These are phyloP conservation scores for Termitomyces sp. DNA, from an alignment of 768 basidiomycete genomes.

Conservation along the genomic window DNA sequence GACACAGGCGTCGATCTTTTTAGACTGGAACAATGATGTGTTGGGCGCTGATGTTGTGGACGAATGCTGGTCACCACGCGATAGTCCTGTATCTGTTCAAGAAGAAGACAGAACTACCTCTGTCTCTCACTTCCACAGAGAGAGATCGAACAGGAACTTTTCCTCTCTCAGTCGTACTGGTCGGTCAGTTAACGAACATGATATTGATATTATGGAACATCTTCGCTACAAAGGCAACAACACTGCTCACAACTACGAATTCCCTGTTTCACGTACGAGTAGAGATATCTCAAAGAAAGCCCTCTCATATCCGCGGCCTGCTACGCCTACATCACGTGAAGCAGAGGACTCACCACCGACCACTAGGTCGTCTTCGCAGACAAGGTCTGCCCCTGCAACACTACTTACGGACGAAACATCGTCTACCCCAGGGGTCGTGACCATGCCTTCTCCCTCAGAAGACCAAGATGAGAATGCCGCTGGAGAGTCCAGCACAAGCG, in stretches of 20 bases:
- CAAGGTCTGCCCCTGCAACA: conserved; percentile 8
- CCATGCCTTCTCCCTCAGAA: neutral
- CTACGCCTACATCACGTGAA: neutral
- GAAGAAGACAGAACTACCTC: neutral
- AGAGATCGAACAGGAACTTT: neutral
- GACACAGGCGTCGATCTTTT: conserved; percentile 45
- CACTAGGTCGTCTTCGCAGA: conserved; percentile 8
- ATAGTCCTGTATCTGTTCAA: neutral
- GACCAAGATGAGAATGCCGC: neutral
- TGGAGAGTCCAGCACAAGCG: neutral
- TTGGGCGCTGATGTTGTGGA: conserved; percentile 20
- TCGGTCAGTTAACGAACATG: conserved; percentile 3
- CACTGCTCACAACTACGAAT: neutral
- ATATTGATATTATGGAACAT: conserved; percentile 15
- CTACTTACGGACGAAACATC: conserved; percentile 1
- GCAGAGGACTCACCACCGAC: neutral
- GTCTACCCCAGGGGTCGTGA: conserved; percentile 4
- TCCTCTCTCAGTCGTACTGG: neutral
- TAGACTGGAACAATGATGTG: conserved; percentile 45
- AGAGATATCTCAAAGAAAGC: neutral
- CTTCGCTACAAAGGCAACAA: conserved; percentile 1
- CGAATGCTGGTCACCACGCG: conserved; percentile 2
- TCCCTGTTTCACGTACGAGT: neutral
- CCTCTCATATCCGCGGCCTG: neutral
- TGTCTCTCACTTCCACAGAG: neutral